Evolutionary conservation across 2,329 filamentous ascomycete genomes (phyloP), one percentile per base, ranked within the genome.

Genomic region (Hypoxylon sp.): DNA sequence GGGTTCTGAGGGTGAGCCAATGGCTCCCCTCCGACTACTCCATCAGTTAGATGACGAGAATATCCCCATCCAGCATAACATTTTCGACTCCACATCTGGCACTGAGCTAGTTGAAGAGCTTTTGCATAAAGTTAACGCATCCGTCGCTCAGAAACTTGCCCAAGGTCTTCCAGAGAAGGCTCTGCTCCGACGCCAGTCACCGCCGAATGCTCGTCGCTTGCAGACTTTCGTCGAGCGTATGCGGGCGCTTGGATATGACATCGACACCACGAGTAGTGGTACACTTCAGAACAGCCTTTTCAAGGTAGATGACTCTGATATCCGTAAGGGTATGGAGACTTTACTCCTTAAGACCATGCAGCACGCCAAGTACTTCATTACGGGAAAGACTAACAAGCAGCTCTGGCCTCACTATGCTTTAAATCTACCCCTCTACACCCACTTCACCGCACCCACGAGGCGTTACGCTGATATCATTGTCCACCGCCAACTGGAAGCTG

Each of bases 11-110:
- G 89, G 89, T 45, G 88, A 91, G 69, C 89, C 91, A 11, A 92
- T 97, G 73, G 91, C 94, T 32, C 90, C 95, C 41, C 87, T 99
- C 55, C 91, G 96, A 61, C 86, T 99, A 48, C 84, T 98, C 67
- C 94, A 97, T 80, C 94, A 97, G 81, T 86, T 98, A 41, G 96
- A 99, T 73, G 96, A 99, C 73, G 96, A 99, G 84, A 98, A 98
- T 78, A 93, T 97, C 56, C 96, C 95, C 2, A 94, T 98, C 41
- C 94, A 97, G 81, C 89, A 93, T 78, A 99, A 98, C 81, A 92
- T 99, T 70, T 99, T 98, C 75, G 91, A 97, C 78, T 95, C 93
- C 29, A 93, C 93, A 11, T 85, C 90, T 8, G 93, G 94, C 2
- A 93, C 96, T 69, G 95, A 98, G 81, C 88, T 98, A 68, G 93